Conservation (phyloP, 306 rosid species). For the Castanospermum australe region DNA sequence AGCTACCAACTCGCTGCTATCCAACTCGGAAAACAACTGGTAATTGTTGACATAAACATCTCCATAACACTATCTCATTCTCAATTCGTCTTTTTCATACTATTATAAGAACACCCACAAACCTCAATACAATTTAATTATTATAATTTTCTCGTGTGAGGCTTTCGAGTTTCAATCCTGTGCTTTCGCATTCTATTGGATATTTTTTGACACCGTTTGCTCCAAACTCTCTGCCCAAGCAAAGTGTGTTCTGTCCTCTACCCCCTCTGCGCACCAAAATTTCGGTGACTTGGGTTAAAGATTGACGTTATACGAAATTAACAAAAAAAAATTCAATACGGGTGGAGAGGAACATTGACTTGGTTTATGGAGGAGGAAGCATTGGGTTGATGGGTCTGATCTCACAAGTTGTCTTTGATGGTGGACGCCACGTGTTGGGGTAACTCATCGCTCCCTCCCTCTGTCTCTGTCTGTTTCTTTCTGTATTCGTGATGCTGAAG, state of each 20-base stretch:
- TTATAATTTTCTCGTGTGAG: no score
- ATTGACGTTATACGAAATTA: background rate
- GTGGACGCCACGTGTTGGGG: conserved; percentile 92
- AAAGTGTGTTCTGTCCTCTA: no score
- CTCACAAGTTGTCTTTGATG: conserved; percentile 72
- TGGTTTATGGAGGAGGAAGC: conserved; percentile 90
- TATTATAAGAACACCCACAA: no score
- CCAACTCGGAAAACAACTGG: conserved; percentile 66
- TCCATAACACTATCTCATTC: no score
- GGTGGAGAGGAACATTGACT: conserved; percentile 73
- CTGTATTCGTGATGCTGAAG: background rate
- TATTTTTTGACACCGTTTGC: no score
- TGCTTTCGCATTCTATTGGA: no score
- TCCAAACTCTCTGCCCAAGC: no score
- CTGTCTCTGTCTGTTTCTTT: background rate
- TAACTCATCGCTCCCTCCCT: background rate
- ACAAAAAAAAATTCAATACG: conserved; percentile 19
- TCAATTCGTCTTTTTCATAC: no score
- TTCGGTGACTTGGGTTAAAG: no score
- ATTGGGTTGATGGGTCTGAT: conserved; percentile 76
- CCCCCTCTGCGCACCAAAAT: no score
- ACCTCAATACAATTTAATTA: no score
- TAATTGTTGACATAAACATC: conserved; percentile 11
- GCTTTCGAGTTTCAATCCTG: no score
- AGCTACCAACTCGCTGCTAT: conserved; percentile 61